These are phyloP conservation scores for Trypanosoma vivax DNA, from an alignment of 208 protist genomes.

Conservation along the genomic window DNA sequence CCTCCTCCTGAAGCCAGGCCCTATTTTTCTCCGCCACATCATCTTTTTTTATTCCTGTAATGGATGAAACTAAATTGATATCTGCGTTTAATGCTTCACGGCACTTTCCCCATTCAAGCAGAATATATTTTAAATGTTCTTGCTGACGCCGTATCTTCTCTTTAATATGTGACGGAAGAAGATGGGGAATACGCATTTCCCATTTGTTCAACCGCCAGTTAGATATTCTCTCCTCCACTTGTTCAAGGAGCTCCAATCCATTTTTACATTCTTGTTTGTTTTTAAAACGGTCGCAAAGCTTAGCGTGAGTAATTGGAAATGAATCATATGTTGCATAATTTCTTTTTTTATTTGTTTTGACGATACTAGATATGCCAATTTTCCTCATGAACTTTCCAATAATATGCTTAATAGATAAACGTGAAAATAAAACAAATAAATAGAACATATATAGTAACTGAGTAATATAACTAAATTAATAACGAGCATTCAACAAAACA, in stretches of 20 bases:
- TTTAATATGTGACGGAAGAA: slow-evolving; percentile 35
- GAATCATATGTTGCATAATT: slow-evolving; percentile 50
- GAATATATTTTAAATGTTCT: slow-evolving; percentile 57
- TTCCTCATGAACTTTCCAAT: slow-evolving; percentile 8
- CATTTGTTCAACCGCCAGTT: slow-evolving; percentile 82
- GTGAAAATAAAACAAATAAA: slow-evolving; percentile 10
- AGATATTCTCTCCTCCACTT: slow-evolving; percentile 42
- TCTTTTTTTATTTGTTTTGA: slow-evolving; percentile 10
- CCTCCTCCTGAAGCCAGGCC: slow-evolving; percentile 71
- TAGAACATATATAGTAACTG: slow-evolving; percentile 2
- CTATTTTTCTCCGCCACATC: slow-evolving; percentile 54
- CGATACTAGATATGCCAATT: not conserved
- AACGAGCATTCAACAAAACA: not conserved
- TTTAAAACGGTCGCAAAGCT: slow-evolving; percentile 27
- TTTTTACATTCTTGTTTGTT: slow-evolving; percentile 6
- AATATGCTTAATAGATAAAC: no score
- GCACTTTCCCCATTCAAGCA: slow-evolving; percentile 36
- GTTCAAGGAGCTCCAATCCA: slow-evolving; percentile 39
- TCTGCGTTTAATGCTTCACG: slow-evolving; percentile 35
- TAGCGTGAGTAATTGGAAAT: slow-evolving; percentile 32
- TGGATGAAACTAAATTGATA: slow-evolving; percentile 28
- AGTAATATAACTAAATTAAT: not conserved
- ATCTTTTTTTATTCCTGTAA: slow-evolving; percentile 38
- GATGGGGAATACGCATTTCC: slow-evolving; percentile 70
- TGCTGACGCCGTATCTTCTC: slow-evolving; percentile 54